phyloP scores from a whole-genome alignment of 169 alveolate genomes.

The Plasmodium gonderi region DNA sequence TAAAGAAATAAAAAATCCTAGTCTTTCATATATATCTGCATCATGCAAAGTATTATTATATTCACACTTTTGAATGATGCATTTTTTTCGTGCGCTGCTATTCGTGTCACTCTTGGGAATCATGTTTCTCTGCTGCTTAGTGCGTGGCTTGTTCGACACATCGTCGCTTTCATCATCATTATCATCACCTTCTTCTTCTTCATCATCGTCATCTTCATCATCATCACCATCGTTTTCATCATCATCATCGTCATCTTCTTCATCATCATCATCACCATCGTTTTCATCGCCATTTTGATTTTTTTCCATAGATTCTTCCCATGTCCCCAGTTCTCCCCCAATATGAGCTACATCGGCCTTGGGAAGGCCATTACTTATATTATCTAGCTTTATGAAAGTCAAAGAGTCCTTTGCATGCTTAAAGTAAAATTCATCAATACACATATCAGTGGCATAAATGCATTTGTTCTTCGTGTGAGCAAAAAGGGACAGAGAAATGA shows the following conservation, averaged over 20 bases:
- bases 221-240: not conserved
- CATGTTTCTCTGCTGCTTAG: not conserved
- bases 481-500: slow-evolving; percentile 62
- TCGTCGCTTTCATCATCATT: not conserved
- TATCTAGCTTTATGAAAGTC: no score
- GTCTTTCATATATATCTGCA: slow-evolving; percentile 70
- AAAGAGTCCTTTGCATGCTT: not conserved
- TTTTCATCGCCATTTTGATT: not conserved
- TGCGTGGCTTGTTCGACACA: not conserved
- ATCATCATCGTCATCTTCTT: not conserved
- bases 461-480: slow-evolving; percentile 69
- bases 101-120: not conserved
- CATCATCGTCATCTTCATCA: not conserved
- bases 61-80: not conserved
- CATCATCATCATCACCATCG: not conserved
- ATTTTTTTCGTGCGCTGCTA: no score
- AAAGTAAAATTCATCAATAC: slow-evolving; percentile 18
- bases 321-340: not conserved
- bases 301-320: not conserved
- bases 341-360: no score
- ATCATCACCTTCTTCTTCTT: not conserved
- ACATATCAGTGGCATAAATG: slow-evolving; percentile 52
- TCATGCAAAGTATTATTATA: not conserved
- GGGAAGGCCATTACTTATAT: no score
- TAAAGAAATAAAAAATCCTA: slow-evolving; percentile 67